Base-by-base conservation (phyloP, 2,329 filamentous ascomycete species). In the Nemania diffusa region DNA sequence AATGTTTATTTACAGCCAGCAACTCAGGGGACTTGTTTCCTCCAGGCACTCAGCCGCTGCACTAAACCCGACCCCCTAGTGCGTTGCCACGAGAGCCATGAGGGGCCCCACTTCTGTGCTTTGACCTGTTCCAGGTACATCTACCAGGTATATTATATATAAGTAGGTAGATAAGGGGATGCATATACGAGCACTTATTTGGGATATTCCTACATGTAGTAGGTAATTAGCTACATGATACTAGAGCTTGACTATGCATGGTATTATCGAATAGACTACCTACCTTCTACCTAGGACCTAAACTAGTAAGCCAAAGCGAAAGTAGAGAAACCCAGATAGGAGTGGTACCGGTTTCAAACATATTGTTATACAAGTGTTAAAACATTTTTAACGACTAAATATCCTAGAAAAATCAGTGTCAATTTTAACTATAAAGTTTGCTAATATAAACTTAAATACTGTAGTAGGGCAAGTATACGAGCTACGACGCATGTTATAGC, bases 1-100 rank as follows among this genome's bases (percentile, higher is more conserved):
- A 72, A 73, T 74, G 73, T 75, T 75, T 75, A 73, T 75, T 75
- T 75, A 75, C 73, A 65, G 66, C 62, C 67, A 55, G 27, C 57
- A 53, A 27, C 52, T 40, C 53, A 65, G 57, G 67, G 48, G 62
- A 51, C 34, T 57, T 15, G 27, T 53, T 62, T 50, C 37, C 42
- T 42, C 57, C 58, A 44, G 40, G 40, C 40, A 53, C 46, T 66
- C 58, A 63, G 63, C 65, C 62, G 64, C 53, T 59, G 24, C 40
- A 44, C 40, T 44, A 60, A 59, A 40, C 17, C 44, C 24, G 55
- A 56, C 61, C 62, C n/a, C 65, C 62, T 68, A 62, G 62, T 52
- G 52, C 62, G 62, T 68, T 65, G 65, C 65, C 65, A 68, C 62
- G 65, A 69, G 64, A 69, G 64, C 67, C 56, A 69, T 29, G 50